Base-by-base conservation (phyloP, 169 alveolate genomes). In the Babesia sp. region DNA sequence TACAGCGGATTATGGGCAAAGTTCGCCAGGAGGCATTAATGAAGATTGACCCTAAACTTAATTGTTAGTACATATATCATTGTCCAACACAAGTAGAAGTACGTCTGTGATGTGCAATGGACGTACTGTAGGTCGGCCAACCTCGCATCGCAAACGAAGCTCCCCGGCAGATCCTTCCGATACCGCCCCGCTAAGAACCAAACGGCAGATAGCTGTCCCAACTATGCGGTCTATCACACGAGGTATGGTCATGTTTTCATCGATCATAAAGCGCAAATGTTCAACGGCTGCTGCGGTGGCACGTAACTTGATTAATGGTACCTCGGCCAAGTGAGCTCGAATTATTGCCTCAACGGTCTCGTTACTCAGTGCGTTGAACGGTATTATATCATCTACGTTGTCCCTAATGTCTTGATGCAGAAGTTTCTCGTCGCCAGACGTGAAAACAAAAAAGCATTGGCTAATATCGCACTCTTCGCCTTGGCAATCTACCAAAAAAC, bases 1-100 rank as follows among this genome's bases (percentile, higher is more conserved):
- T 81, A 81, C 67, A 72, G 89, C 45, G 89, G 89, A 2, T 70
- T 81, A 0, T 71, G 85, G 89, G 69, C 84, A 1, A 72, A 50
- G 48, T 36, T 81, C n/a, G n/a, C 84, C 44, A 71, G 89, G 36
- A 72, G 81, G 39, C 31, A 37, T 33, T 73, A 64, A 50, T 2
- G 7, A 9, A 11, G 20, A 39, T 31, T n/a, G 33, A 22, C 36
- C 3, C 22, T 28, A 3, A n/a, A 59, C 3, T 41, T 41, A 53
- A 34, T 34, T 20, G 5, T 8, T 28, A 8, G 12, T 41, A 8
- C 18, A 4, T 68, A 14, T 2, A 26, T 8, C 11, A 4, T n/a
- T 22, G 24, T 36, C 24, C 11, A 8, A 3, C 18, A 67, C 66
- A 18, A 67, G 20, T 4, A 22, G 20, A 3, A 53, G 7, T 2